phyloP scores from a whole-genome alignment of 179 eudicot species.

The Drosera spatulata region DNA sequence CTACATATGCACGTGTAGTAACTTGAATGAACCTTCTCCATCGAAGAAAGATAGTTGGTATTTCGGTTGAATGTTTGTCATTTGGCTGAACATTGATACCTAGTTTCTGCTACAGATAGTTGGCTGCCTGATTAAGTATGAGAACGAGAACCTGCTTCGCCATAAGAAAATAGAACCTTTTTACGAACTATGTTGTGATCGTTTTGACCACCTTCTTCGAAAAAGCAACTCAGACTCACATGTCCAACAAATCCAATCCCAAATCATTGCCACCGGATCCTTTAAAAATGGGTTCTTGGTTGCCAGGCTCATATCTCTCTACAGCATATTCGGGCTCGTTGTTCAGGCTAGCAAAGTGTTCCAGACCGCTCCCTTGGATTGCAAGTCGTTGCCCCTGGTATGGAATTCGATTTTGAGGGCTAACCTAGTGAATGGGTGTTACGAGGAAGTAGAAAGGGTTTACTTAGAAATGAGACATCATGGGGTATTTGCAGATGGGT shows the following conservation, averaged over 20 bases:
- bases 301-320: constrained; percentile 26
- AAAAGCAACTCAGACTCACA: constrained; percentile 12
- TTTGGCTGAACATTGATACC: neutral
- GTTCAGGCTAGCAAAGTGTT: constrained; percentile 24
- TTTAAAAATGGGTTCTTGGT: constrained; percentile 21
- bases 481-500: constrained; percentile 30
- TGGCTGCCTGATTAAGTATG: constrained; percentile 95
- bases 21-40: too few relatives aligned
- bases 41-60: too few relatives aligned
- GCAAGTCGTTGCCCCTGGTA: constrained; percentile 12
- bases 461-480: constrained; percentile 19
- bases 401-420: constrained; percentile 46
- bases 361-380: constrained; percentile 9
- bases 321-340: constrained; percentile 16
- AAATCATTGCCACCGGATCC: constrained; percentile 16
- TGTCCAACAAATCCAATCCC: constrained; percentile 28
- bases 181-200: constrained; percentile 77
- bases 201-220: constrained; percentile 25
- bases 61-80: too few relatives aligned
- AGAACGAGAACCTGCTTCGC: constrained; percentile 77
- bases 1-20: too few relatives aligned
- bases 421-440: constrained; percentile 14
- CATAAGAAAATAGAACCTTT: constrained; percentile 94
- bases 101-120: constrained; percentile 48
- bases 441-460: constrained; percentile 12